Conservation (phyloP, 495 filamentous ascomycete genomes). For the Penicillium canariense region DNA sequence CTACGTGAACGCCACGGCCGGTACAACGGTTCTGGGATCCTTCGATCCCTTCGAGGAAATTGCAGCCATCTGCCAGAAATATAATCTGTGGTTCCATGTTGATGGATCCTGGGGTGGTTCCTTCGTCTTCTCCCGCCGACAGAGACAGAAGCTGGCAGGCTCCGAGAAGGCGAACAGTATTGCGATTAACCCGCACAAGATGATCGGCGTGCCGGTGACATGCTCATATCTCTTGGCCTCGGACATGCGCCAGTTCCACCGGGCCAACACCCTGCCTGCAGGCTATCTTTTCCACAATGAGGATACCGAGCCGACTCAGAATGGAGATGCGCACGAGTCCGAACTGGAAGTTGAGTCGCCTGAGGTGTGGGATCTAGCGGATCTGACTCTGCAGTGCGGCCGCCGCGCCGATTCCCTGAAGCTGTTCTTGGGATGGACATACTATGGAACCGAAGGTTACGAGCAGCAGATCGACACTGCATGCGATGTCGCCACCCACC, state of each 20-base stretch:
- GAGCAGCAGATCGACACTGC: conserved; percentile 63
- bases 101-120: conserved; percentile 90
- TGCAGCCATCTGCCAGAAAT: conserved; percentile 63
- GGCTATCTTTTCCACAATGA: conserved; percentile 80
- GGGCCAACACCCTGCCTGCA: conserved; percentile 80
- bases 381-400: conserved; percentile 90
- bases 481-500: conserved; percentile 63
- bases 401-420: conserved; percentile 83
- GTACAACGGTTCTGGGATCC: conserved; percentile 88
- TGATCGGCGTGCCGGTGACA: conserved; percentile 86
- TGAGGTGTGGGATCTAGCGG: conserved; percentile 87
- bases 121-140: conserved; percentile 69
- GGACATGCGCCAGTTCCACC: conserved; percentile 73
- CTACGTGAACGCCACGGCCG: conserved; percentile 93
- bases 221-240: conserved; percentile 83
- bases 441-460: conserved; percentile 72
- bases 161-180: conserved; percentile 72
- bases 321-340: conserved; percentile 16
- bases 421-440: conserved; percentile 81
- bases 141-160: conserved; percentile 64
- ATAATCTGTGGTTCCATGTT: conserved; percentile 85
- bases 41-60: conserved; percentile 80
- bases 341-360: conserved; percentile 37
- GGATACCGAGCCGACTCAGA: conserved; percentile 22
- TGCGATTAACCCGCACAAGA: conserved; percentile 92